Base-by-base conservation (phyloP, 2,329 filamentous ascomycete genomes). In the Cryoendolithus antarcticus region DNA sequence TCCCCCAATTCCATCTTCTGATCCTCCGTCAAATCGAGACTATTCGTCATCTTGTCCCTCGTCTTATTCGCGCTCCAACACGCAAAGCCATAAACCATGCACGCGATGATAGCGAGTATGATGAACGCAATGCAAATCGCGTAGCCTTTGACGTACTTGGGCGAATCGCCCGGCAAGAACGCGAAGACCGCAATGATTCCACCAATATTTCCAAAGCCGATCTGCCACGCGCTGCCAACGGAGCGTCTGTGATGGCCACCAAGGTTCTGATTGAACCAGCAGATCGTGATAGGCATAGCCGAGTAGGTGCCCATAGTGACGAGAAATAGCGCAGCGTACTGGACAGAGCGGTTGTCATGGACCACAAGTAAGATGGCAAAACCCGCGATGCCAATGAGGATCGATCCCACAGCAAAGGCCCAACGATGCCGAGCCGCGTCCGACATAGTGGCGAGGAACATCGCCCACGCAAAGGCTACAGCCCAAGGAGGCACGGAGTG, bases 301-400 rank as follows among this genome's bases (percentile, higher is more conserved):
- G 77, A 78, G 62, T 93, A 95, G 3, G 49, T 48, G 30, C 53
- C 53, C 64, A 78, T 78, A 2, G 83, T 80, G 36, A 93, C 75
- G 27, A 95, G 66, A 66, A 93, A 93, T 0, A 95, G 70, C 0
- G 81, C 83, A 0, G 69, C 81, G 52, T 94, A 95, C 57, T 91
- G 73, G 5, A 84, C 62, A 9, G 70, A 46, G 1, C 64, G 66
- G 56, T 85, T 73, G 54, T 82, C 62, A 58, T 89, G 81, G 4
- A 89, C 74, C 8, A 67, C 65, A 35, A 93, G 64, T 6, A 94
- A 70, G 44, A 89, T 83, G 3, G 65, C 75, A 48, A 93, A 89
- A 2, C 86, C 88, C 1, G 73, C 56, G 37, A 94, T 80, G 34
- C 76, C 67, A 13, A 93, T 59, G 44, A 65, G 68, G 46, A 88